Conservation (phyloP, 2,329 filamentous ascomycete species). For the Trichoderma atrobrunneum region DNA sequence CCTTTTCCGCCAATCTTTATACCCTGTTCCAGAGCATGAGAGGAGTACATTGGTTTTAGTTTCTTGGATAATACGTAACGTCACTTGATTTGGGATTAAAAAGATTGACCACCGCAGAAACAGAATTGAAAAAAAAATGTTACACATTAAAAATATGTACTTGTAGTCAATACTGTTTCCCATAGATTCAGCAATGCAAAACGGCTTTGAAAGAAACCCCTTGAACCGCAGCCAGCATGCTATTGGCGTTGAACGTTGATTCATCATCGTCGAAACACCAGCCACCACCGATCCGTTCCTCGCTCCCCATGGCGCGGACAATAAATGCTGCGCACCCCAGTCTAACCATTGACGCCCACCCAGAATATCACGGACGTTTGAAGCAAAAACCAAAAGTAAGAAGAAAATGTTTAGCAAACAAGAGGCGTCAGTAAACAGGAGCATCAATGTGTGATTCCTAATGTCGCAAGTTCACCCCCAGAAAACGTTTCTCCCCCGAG, state of each 20-base stretch:
- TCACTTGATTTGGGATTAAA: slow-evolving; percentile 1
- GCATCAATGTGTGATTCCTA: background rate
- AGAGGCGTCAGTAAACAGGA: background rate
- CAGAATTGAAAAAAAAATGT: background rate
- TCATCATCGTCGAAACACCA: background rate
- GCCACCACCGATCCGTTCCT: background rate
- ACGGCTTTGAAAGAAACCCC: background rate
- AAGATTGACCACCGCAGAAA: background rate
- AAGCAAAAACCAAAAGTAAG: background rate
- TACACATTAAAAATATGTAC: slow-evolving; percentile 10
- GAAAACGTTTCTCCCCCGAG: background rate
- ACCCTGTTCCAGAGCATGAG: slow-evolving; percentile 13
- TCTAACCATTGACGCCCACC: slow-evolving; percentile 14
- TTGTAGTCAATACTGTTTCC: background rate
- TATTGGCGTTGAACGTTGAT: background rate
- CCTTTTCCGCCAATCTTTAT: background rate
- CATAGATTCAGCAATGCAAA: background rate
- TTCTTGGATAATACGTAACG: background rate
- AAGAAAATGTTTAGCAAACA: background rate
- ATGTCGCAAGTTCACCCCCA: background rate
- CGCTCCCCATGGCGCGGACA: background rate
- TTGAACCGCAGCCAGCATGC: background rate
- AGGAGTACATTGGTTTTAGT: background rate
- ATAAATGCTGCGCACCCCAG: background rate
- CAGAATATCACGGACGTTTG: background rate